Evolutionary conservation across 192 early-diverging fungal species (phyloP).

Genomic region (Spinellus fusiger): DNA sequence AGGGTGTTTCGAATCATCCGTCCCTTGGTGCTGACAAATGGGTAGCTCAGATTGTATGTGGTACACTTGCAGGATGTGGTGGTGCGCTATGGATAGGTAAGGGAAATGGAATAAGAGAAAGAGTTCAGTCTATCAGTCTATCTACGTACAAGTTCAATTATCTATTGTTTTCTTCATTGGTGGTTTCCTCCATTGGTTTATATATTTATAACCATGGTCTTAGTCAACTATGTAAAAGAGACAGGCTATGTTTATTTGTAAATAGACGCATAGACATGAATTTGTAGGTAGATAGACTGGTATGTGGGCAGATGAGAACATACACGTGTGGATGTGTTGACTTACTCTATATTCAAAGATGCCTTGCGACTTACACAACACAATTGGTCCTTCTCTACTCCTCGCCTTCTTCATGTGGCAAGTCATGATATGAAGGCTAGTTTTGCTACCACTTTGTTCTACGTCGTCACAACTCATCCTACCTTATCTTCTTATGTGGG

Average conservation of each 20-base stretch:
- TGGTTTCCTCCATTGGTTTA: not conserved
- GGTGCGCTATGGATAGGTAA: slow-evolving; percentile 31
- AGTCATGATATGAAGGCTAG: slow-evolving; percentile 21
- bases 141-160: too few relatives aligned
- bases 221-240: too few relatives aligned
- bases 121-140: not conserved
- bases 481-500: slow-evolving; percentile 11
- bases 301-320: too few relatives aligned
- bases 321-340: not conserved
- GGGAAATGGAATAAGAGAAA: not conserved
- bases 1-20: slow-evolving; percentile 22
- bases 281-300: not conserved
- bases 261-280: not conserved
- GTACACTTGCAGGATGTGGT: slow-evolving; percentile 30
- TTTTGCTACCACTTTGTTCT: slow-evolving; percentile 24
- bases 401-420: slow-evolving; percentile 18
- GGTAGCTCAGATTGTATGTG: slow-evolving; percentile 28
- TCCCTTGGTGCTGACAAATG: slow-evolving; percentile 20
- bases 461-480: slow-evolving; percentile 16
- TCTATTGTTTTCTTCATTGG: too few relatives aligned
- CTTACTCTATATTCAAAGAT: slow-evolving; percentile 4
- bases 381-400: slow-evolving; percentile 29
- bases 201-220: too few relatives aligned
- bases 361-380: slow-evolving; percentile 29
- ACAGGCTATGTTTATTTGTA: not conserved